phyloP scores from a whole-genome alignment of 2,329 filamentous ascomycete genomes.

The Cytospora leucostoma region DNA sequence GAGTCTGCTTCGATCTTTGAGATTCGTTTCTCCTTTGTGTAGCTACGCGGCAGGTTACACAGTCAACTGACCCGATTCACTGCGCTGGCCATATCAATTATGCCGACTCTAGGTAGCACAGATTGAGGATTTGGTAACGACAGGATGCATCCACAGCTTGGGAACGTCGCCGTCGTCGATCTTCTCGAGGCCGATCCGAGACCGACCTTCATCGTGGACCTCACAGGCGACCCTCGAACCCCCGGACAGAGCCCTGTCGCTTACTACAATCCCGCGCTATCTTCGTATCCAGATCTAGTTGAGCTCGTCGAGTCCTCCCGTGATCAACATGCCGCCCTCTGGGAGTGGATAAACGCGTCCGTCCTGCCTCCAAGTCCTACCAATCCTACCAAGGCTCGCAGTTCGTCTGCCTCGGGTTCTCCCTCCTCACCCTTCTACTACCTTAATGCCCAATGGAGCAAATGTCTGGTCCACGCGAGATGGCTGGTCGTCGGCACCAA shows the following conservation, averaged over 20 bases:
- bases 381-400: conserved; percentile 24
- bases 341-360: conserved; percentile 35
- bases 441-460: conserved; percentile 38
- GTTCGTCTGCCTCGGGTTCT: conserved; percentile 28
- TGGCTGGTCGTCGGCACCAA: conserved; percentile 41
- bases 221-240: conserved; percentile 20
- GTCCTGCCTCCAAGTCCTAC: conserved; percentile 17
- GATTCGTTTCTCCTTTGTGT: conserved; percentile 4
- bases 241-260: conserved; percentile 28
- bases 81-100: conserved; percentile 21
- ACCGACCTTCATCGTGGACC: conserved; percentile 39
- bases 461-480: conserved; percentile 35
- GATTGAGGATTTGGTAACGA: conserved; percentile 18
- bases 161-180: conserved; percentile 38
- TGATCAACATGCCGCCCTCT: conserved; percentile 32
- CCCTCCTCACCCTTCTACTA: conserved; percentile 32
- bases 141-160: conserved; percentile 27
- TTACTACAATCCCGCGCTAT: conserved; percentile 37
- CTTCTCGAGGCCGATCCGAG: conserved; percentile 43
- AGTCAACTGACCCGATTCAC: conserved; percentile 8
- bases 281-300: conserved; percentile 30
- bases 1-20: background rate
- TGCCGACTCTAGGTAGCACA: conserved; percentile 24
- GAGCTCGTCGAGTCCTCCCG: conserved; percentile 30
- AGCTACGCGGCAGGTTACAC: conserved; percentile 2